Conservation (phyloP, 495 filamentous ascomycete genomes). For the Penicillium odoratum region DNA sequence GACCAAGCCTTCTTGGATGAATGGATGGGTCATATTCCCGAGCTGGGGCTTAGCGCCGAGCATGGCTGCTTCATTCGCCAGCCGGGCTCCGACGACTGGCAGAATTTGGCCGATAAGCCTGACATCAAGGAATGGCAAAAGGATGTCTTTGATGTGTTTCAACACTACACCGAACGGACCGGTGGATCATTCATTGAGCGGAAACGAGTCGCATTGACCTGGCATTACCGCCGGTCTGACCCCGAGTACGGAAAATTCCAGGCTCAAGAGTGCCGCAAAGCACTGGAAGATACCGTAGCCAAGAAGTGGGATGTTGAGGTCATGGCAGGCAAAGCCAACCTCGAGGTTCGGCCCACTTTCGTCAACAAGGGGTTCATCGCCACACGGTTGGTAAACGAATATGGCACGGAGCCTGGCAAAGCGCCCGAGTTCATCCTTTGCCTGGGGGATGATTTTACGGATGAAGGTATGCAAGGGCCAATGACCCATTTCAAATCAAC, state of each 20-base stretch:
- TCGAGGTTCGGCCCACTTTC: conserved; percentile 93
- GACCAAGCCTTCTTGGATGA: conserved; percentile 86
- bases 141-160: conserved; percentile 76
- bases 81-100: conserved; percentile 72
- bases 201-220: conserved; percentile 89
- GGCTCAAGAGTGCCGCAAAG: conserved; percentile 71
- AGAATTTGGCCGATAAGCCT: conserved; percentile 75
- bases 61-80: conserved; percentile 91
- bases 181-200: conserved; percentile 90
- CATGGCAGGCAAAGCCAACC: conserved; percentile 92
- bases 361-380: conserved; percentile 97
- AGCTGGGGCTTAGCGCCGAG: conserved; percentile 88
- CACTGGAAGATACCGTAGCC: conserved; percentile 70
- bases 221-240: conserved; percentile 93
- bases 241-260: conserved; percentile 76
- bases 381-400: conserved; percentile 69
- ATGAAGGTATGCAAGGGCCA: conserved; percentile 70
- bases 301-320: conserved; percentile 86
- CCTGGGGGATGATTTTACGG: conserved; percentile 91
- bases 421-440: conserved; percentile 81
- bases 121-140: conserved; percentile 84
- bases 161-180: conserved; percentile 79
- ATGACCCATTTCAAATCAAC: not conserved
- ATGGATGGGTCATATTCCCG: conserved; percentile 80
- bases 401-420: conserved; percentile 50